Evolutionary conservation across 306 rosid species (phyloP).

Genomic region (Amphicarpaea edgeworthii): DNA sequence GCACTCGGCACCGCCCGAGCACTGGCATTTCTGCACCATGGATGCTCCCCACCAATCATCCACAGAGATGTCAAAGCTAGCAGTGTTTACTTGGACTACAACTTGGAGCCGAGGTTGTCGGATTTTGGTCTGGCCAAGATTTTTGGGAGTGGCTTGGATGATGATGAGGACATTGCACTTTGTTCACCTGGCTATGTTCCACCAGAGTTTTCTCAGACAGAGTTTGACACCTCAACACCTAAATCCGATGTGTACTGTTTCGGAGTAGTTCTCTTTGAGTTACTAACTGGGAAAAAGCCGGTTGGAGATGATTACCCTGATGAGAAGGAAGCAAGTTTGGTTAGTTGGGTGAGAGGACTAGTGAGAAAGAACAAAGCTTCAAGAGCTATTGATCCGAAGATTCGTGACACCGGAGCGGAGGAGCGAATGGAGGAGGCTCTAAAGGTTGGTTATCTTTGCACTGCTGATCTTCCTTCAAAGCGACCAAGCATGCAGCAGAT

Average conservation of each 20-base stretch:
- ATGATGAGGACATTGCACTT: conserved; percentile 72
- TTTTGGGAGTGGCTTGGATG: conserved; percentile 77
- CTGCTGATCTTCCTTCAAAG: conserved; percentile 85
- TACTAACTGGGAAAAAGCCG: conserved; percentile 80
- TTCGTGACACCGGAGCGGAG: conserved; percentile 62
- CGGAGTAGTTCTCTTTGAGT: conserved; percentile 85
- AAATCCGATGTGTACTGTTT: conserved; percentile 89
- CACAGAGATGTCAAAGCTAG: conserved; percentile 88
- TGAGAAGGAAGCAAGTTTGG: conserved; percentile 73
- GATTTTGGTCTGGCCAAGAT: conserved; percentile 88
- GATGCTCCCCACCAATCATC: conserved; percentile 90
- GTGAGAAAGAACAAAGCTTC: conserved; percentile 71
- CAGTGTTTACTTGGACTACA: conserved; percentile 81
- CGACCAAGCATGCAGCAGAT: conserved; percentile 92
- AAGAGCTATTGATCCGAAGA: conserved; percentile 73
- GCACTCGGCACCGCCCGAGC: conserved; percentile 89
- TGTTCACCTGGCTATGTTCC: conserved; percentile 79
- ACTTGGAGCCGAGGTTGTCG: conserved; percentile 84
- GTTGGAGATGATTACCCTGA: conserved; percentile 77
- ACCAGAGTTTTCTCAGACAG: conserved; percentile 73
- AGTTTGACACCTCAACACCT: conserved; percentile 66
- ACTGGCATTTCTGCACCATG: conserved; percentile 88
- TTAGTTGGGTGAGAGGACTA: conserved; percentile 79
- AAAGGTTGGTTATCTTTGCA: conserved; percentile 85
- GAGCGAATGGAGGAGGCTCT: conserved; percentile 79